Conservation (phyloP, 2,329 filamentous ascomycete genomes). For the Calonectria naviculata region DNA sequence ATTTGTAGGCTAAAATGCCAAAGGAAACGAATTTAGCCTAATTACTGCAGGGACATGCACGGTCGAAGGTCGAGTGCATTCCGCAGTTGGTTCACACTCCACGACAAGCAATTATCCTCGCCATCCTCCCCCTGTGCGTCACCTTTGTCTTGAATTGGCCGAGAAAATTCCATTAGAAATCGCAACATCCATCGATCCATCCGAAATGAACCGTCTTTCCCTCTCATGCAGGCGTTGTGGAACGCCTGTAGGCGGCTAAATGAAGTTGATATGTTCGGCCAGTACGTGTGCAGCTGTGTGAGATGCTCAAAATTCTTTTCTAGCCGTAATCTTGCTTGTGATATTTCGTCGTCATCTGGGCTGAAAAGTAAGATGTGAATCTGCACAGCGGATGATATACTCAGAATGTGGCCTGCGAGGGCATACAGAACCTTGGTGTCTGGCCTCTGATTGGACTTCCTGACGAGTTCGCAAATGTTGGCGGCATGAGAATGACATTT, state of each 20-base stretch:
- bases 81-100: no score
- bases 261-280: constrained; percentile 42
- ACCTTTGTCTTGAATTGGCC: neutral
- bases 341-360: constrained; percentile 48
- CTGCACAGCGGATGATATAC: constrained; percentile 58
- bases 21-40: no score
- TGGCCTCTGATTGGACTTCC: constrained; percentile 47
- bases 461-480: constrained; percentile 52
- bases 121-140: no score
- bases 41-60: no score
- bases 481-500: constrained; percentile 54
- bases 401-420: constrained; percentile 58
- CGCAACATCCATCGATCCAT: constrained; percentile 25
- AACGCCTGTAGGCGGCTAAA: constrained; percentile 18
- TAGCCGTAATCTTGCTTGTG: constrained; percentile 47
- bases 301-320: constrained; percentile 58
- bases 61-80: no score
- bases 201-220: constrained; percentile 15
- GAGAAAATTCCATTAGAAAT: constrained; percentile 11
- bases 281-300: constrained; percentile 51
- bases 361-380: constrained; percentile 58
- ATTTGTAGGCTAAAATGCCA: no score
- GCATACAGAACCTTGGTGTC: constrained; percentile 55
- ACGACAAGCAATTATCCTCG: no score
- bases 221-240: constrained; percentile 21